Evolutionary conservation across 78 protist species (phyloP).

Genomic region (Acrasis kona): DNA sequence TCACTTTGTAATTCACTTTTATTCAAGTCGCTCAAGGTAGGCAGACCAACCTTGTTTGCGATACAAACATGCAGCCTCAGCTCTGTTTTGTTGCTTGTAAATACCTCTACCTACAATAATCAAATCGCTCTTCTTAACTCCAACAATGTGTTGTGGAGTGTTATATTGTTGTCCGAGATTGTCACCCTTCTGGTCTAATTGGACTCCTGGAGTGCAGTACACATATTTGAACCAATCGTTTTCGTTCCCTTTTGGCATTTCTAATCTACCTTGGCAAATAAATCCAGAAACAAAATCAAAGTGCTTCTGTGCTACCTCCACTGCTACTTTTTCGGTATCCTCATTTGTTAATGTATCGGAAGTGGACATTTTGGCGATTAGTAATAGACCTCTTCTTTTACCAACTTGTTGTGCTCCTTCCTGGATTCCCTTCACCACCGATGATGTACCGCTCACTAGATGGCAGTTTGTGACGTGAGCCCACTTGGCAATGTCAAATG

Average conservation of each 20-base stretch:
- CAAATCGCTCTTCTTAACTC: background rate
- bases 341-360: background rate
- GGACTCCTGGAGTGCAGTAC: background rate
- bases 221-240: background rate
- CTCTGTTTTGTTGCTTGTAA: background rate
- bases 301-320: no score
- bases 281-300: no score
- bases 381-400: background rate
- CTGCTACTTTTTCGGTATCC: background rate
- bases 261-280: background rate
- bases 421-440: no score
- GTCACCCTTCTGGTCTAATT: background rate
- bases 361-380: background rate
- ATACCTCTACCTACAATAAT: slow-evolving; percentile 17
- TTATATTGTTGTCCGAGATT: background rate
- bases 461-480: background rate
- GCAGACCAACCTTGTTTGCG: background rate
- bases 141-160: background rate
- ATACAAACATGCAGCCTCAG: background rate
- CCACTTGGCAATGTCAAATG: background rate
- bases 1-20: no score
- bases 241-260: background rate
- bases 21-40: no score
- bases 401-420: no score
- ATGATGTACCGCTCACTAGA: background rate